Conservation (phyloP, 768 basidiomycete species). For the Russula olivacea region DNA sequence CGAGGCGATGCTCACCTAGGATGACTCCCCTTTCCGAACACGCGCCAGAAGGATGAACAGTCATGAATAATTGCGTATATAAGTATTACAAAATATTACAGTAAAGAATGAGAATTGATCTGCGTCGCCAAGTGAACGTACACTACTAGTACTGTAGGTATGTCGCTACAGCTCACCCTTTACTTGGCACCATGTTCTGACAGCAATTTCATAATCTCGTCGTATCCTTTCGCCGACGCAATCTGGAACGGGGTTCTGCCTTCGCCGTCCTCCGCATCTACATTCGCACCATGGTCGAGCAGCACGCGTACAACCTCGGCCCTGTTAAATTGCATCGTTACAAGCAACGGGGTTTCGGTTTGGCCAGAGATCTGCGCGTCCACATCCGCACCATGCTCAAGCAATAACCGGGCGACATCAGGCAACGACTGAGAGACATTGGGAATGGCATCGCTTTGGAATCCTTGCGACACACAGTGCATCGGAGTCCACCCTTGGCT, state of each 20-base stretch:
- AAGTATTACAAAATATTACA: too few species aligned
- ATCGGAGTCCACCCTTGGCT: not conserved
- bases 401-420: not conserved
- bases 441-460: accelerated
- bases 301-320: not conserved
- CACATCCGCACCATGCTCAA: not conserved
- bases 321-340: not conserved
- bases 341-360: not conserved
- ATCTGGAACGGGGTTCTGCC: not conserved
- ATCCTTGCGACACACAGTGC: not conserved
- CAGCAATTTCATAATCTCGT: not conserved
- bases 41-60: too few species aligned
- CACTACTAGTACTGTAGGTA: not conserved
- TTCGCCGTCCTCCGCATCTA: not conserved
- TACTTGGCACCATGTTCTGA: not conserved
- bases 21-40: too few species aligned
- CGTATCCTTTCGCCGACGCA: not conserved
- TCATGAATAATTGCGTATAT: too few species aligned
- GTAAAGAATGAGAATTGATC: not conserved
- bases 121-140: not conserved
- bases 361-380: not conserved
- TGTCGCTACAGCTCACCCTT: not conserved
- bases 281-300: not conserved
- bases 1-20: too few species aligned
- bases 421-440: not conserved